Percentiles rank a stretch among this genome's conserved stretches.
Conservation (phyloP, 805 yeast genomes). For the Wickerhamiella parazyma region DNA sequence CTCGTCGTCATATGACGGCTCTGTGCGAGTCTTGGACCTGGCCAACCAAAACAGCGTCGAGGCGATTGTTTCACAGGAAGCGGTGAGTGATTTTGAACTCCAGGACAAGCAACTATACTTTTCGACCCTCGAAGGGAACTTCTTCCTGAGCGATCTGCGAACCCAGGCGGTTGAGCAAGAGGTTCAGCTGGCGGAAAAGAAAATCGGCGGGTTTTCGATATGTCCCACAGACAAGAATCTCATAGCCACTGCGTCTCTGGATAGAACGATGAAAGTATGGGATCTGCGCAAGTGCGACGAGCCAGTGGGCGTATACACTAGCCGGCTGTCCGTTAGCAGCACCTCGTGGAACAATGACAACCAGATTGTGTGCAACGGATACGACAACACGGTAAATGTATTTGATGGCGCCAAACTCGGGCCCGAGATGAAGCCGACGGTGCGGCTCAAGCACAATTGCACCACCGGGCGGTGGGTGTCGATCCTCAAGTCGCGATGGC, state of each 20-base stretch:
- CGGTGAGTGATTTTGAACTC: constrained; percentile 53
- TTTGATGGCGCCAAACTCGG: constrained; percentile 33
- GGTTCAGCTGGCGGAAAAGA: constrained; percentile 66
- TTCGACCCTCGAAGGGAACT: constrained; percentile 69
- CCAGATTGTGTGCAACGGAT: constrained; percentile 79
- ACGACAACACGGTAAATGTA: constrained; percentile 69
- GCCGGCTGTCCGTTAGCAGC: constrained; percentile 69
- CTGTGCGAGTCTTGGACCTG: constrained; percentile 61
- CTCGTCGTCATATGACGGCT: constrained; percentile 79
- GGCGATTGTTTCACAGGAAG: constrained; percentile 38
- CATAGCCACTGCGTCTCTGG: constrained; percentile 80
- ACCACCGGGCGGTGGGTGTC: constrained; percentile 97
- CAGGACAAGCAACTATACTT: constrained; percentile 50
- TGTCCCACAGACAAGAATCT: constrained; percentile 56
- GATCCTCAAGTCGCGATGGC: constrained; percentile 82
- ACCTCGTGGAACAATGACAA: constrained; percentile 66
- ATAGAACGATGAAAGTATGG: constrained; percentile 75
- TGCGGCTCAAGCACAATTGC: constrained; percentile 72
- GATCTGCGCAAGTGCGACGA: constrained; percentile 41
- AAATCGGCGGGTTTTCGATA: constrained; percentile 77
- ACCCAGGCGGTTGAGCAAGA: constrained; percentile 20
- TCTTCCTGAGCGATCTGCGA: constrained; percentile 62
- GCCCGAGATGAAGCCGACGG: constrained; percentile 40
- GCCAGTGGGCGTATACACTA: constrained; percentile 44
- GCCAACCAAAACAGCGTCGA: constrained; percentile 46